Conservation (phyloP, 352 stramenopile genomes). For the Globisporangium yorkense region DNA sequence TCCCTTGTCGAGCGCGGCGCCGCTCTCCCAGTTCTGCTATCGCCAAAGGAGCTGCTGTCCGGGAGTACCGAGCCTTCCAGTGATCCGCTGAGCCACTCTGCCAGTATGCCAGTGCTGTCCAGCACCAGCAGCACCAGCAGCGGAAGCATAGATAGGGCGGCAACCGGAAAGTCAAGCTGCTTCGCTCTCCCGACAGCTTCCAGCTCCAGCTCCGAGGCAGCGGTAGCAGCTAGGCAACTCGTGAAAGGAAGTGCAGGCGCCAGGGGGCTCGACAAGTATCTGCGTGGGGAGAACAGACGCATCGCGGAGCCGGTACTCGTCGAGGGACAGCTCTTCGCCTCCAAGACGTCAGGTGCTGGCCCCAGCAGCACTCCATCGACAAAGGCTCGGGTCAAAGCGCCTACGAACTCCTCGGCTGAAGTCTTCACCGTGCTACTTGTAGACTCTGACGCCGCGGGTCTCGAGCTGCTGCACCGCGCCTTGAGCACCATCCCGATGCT, state of each 20-base stretch:
- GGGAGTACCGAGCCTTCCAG: not conserved
- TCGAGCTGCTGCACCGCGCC: slow-evolving; percentile 32
- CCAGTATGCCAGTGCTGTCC: slow-evolving; percentile 9
- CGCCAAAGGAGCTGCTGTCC: slow-evolving; percentile 5
- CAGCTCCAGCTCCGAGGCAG: not conserved
- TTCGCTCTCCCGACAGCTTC: not conserved
- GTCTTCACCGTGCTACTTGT: slow-evolving; percentile 23
- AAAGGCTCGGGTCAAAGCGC: not conserved
- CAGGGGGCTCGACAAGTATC: slow-evolving; percentile 54
- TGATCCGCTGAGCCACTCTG: not conserved
- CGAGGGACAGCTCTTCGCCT: slow-evolving; percentile 37
- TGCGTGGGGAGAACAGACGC: slow-evolving; percentile 48
- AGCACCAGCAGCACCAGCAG: not conserved
- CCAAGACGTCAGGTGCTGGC: not conserved
- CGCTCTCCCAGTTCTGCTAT: slow-evolving; percentile 8
- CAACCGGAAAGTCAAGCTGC: not conserved
- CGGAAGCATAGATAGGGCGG: not conserved
- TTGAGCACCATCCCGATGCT: slow-evolving; percentile 17
- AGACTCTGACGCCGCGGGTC: slow-evolving; percentile 24
- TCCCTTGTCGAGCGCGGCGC: not conserved
- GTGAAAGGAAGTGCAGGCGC: slow-evolving; percentile 15
- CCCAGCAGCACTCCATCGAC: not conserved
- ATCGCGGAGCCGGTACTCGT: slow-evolving; percentile 28
- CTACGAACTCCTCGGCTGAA: not conserved
- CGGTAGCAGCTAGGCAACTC: not conserved